Percentiles rank a stretch among this genome's conserved stretches.
phyloP scores from a whole-genome alignment of 768 basidiomycete genomes.

The Rubroboletus satanas region DNA sequence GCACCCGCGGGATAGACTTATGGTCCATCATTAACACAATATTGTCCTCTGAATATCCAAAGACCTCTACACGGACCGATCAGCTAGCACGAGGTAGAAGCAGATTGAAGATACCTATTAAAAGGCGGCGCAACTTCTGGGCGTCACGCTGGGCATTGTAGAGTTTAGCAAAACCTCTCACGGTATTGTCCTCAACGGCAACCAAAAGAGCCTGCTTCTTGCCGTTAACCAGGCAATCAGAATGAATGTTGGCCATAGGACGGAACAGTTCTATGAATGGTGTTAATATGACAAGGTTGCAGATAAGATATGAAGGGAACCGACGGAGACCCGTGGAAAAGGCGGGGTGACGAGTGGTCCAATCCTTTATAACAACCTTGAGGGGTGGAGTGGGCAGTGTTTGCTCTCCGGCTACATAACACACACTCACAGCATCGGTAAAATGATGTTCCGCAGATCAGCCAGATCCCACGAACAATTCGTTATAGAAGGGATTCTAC shows the following conservation, averaged over 20 bases:
- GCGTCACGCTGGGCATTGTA: slow-evolving; percentile 16
- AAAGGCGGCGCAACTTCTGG: slow-evolving; percentile 8
- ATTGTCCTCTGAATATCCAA: slow-evolving; percentile 36
- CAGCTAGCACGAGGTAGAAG: background rate
- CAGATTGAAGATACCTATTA: slow-evolving; percentile 20
- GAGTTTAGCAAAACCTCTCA: background rate
- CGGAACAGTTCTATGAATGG: background rate
- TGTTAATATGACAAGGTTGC: background rate
- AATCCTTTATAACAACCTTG: background rate
- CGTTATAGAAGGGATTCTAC: background rate
- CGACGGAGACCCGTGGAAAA: too few species aligned
- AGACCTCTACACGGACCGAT: slow-evolving; percentile 28
- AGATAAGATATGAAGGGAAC: slow-evolving; percentile 14
- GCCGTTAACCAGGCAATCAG: background rate
- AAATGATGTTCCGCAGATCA: background rate
- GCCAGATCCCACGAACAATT: background rate
- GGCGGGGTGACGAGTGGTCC: background rate
- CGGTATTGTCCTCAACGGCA: slow-evolving; percentile 11
- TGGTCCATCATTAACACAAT: slow-evolving; percentile 45
- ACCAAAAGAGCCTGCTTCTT: slow-evolving; percentile 25
- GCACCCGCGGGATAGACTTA: slow-evolving; percentile 18
- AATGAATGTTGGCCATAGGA: slow-evolving; percentile 5
- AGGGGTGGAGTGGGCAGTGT: background rate
- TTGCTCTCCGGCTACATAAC: background rate
- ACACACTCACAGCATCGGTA: slow-evolving; percentile 11